Evolutionary conservation across 169 alveolate species (phyloP), one percentile per base, ranked within the genome.

Genomic region (Plasmodium knowlesi): DNA sequence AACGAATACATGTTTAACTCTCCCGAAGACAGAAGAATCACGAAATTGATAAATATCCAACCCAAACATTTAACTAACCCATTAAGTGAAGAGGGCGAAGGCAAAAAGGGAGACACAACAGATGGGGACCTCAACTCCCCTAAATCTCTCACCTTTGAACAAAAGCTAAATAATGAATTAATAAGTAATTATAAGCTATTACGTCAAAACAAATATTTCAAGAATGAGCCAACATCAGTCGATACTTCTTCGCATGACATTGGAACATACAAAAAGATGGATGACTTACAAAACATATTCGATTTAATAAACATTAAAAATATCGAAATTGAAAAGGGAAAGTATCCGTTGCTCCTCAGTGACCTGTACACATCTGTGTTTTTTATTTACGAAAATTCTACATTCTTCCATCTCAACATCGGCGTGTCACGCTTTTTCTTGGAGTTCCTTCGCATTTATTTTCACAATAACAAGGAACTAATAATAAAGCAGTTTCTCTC

Each of bases 351-450:
- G 50, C 72, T 80, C 22, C 67, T 88, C 30, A 61, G 94, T 54
- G 94, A 88, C 71, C 4, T 88, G 2, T 88, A 79, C 46, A 88
- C 89, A 22, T 88, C 50, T 8, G 22, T 88, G 50, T 88, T 88
- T 79, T 88, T 88, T 80, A 88, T 88, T 57, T 88, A 88, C 82
- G 94, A 88, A 34, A 88, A 88, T 41, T 88, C 94, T 8, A 34
- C 54, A 14, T 88, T 88, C 54, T 39, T 88, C 30, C 41, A 41
- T 50, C 46, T 88, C 34, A 88, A 32, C 82, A 57, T 34, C 34
- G 37, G 71, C 50, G 94, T 88, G 57, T 88, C 94, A 14, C 67
- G 72, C 5, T 88, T 79, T 67, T 61, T 88, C 53, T 8, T 88
- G 32, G 94, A 88, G 71, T 88, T 88, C 34, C 71, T 88, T 37